Evolutionary conservation across 2,329 filamentous ascomycete genomes (phyloP).

Genomic region (Lachnellula hyalina): DNA sequence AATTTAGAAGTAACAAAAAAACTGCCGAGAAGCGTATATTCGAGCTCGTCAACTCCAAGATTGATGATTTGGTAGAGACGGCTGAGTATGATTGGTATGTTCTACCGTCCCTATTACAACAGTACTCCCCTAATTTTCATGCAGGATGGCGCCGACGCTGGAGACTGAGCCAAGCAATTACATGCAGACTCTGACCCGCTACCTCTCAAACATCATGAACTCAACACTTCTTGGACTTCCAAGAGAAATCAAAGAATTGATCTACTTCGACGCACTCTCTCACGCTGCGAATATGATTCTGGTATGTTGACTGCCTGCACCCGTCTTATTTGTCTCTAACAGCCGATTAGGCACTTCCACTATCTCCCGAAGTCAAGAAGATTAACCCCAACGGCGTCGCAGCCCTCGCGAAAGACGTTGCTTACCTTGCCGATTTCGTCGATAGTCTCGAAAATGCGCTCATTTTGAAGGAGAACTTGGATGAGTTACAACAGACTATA

Average conservation of each 20-base stretch:
- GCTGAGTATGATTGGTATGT: conserved; percentile 89
- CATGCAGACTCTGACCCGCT: conserved; percentile 90
- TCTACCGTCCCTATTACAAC: neutral
- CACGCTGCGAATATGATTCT: conserved; percentile 86
- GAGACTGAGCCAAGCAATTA: conserved; percentile 79
- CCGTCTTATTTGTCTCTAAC: neutral
- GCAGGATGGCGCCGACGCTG: conserved; percentile 51
- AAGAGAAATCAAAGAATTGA: conserved; percentile 91
- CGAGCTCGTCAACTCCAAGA: conserved; percentile 97
- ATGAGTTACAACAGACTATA: conserved; percentile 90
- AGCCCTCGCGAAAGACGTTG: conserved; percentile 75
- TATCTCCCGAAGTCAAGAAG: conserved; percentile 71
- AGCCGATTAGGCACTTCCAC: conserved; percentile 24
- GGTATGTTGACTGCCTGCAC: conserved; percentile 38
- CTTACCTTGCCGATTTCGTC: conserved; percentile 81
- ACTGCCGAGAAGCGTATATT: conserved; percentile 96
- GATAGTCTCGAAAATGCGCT: conserved; percentile 75
- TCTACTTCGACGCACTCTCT: conserved; percentile 93
- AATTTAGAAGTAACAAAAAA: conserved; percentile 88
- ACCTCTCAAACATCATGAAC: conserved; percentile 94
- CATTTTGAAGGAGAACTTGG: conserved; percentile 83
- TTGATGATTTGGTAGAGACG: conserved; percentile 93
- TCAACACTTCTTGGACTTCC: conserved; percentile 90
- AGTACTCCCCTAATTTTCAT: neutral
- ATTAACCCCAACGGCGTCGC: conserved; percentile 85